Evolutionary conservation across 1,139 yeast genomes (phyloP).

Genomic region (Candida glucosophila): DNA sequence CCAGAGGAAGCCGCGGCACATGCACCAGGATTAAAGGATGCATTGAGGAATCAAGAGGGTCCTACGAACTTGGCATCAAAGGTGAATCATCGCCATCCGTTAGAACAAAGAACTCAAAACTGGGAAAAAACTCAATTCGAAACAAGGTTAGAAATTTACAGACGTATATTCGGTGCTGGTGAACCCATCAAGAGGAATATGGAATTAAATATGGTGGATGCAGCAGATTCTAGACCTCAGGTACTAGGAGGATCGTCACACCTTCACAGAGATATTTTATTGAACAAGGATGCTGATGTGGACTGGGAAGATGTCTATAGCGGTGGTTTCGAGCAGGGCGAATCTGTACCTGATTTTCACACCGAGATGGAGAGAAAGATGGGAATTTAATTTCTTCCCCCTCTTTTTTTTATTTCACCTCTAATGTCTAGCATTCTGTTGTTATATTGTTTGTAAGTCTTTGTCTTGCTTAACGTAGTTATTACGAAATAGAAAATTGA

Average conservation of each 20-base stretch:
- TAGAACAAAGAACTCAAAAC: conserved; percentile 61
- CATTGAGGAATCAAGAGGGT: conserved; percentile 48
- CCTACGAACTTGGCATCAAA: conserved; percentile 57
- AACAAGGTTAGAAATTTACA: conserved; percentile 65
- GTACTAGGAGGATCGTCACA: conserved; percentile 45
- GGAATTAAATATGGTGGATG: conserved; percentile 71
- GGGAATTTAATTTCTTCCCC: conserved; percentile 49
- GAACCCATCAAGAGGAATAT: conserved; percentile 87
- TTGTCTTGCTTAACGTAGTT: too few species aligned
- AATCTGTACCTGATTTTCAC: conserved; percentile 47
- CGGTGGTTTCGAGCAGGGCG: conserved; percentile 37
- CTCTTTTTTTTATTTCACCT: too few species aligned
- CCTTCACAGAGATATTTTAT: conserved; percentile 71
- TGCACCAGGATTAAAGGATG: conserved; percentile 56
- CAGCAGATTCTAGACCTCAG: conserved; percentile 66
- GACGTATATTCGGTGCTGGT: conserved; percentile 85
- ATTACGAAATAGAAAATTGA: too few species aligned
- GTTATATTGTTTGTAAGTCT: too few species aligned
- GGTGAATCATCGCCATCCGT: conserved; percentile 79
- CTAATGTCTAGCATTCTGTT: too few species aligned
- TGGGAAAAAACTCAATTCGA: conserved; percentile 79
- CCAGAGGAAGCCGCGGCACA: conserved; percentile 49
- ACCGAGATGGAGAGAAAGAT: conserved; percentile 60
- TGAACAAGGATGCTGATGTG: conserved; percentile 63
- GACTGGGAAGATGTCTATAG: conserved; percentile 94